phyloP scores from a whole-genome alignment of 306 rosid genomes.

The Fragaria ananassa region DNA sequence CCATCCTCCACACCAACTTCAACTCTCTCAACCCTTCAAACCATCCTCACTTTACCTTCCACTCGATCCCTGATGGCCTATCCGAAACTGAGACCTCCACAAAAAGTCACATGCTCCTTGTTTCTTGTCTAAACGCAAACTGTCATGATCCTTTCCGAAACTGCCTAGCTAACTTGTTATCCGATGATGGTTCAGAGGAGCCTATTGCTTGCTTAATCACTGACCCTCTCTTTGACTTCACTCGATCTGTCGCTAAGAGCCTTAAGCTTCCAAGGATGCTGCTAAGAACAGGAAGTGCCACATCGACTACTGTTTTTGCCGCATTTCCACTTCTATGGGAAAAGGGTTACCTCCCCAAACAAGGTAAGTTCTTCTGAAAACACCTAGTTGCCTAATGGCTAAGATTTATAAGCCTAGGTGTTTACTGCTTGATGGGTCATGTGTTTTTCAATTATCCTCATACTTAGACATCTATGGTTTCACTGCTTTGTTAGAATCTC shows the following conservation, averaged over 20 bases:
- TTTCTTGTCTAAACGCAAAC: slow-evolving; percentile 8
- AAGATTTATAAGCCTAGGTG: too few species aligned
- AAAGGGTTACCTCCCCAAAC: slow-evolving; percentile 34
- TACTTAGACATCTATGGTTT: too few species aligned
- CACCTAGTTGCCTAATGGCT: too few species aligned
- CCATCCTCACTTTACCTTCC: slow-evolving; percentile 19
- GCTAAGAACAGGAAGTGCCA: slow-evolving; percentile 21
- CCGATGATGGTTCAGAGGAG: slow-evolving; percentile 17
- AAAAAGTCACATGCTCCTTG: neutral
- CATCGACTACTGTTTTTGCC: slow-evolving; percentile 26
- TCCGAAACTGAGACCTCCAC: neutral
- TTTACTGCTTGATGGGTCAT: too few species aligned
- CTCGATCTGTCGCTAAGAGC: slow-evolving; percentile 29
- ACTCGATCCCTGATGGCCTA: neutral
- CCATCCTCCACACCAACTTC: slow-evolving; percentile 19
- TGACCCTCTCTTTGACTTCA: slow-evolving; percentile 27
- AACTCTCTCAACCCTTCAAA: slow-evolving; percentile 23
- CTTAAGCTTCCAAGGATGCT: slow-evolving; percentile 36
- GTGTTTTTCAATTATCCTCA: too few species aligned
- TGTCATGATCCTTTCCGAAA: slow-evolving; percentile 19
- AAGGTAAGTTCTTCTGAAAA: slow-evolving; percentile 16
- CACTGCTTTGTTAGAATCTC: slow-evolving; percentile 16
- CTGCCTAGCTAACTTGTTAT: slow-evolving; percentile 20
- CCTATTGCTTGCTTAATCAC: slow-evolving; percentile 39
- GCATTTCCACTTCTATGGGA: slow-evolving; percentile 26